Conservation (phyloP, 441 rosid species). For the Capsella rubella region DNA sequence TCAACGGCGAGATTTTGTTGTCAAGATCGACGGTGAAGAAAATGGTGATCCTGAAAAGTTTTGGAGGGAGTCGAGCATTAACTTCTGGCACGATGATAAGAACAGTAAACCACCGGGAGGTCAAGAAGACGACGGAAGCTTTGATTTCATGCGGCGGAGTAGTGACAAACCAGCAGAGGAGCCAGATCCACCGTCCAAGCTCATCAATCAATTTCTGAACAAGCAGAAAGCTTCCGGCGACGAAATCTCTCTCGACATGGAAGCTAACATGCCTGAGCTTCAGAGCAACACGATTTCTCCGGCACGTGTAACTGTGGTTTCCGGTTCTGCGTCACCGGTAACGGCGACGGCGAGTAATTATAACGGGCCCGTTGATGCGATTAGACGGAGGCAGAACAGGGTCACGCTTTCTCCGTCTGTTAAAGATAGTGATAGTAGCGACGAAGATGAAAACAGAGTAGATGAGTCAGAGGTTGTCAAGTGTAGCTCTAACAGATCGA, state of each 20-base stretch:
- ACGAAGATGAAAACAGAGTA: conserved; percentile 33
- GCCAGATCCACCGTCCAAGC: conserved; percentile 76
- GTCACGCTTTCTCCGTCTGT: conserved; percentile 43
- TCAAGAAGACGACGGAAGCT: conserved; percentile 37
- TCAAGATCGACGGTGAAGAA: conserved; percentile 48
- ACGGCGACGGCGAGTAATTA: conserved; percentile 7
- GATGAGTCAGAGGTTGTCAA: conserved; percentile 46
- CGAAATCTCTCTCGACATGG: conserved; percentile 70
- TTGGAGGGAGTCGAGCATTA: conserved; percentile 68
- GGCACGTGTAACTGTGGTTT: conserved; percentile 34
- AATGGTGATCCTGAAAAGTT: conserved; percentile 39
- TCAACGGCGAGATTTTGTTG: conserved; percentile 48
- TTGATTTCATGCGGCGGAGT: conserved; percentile 47
- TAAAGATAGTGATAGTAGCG: conserved; percentile 44
- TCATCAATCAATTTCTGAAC: conserved; percentile 76
- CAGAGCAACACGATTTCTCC: conserved; percentile 29
- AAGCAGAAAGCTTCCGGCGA: conserved; percentile 76
- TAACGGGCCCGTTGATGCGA: conserved; percentile 34
- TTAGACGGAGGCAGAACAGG: conserved; percentile 52
- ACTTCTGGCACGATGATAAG: conserved; percentile 45
- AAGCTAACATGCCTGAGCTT: conserved; percentile 62
- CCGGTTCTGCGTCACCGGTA: conserved; percentile 44
- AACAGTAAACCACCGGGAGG: conserved; percentile 2
- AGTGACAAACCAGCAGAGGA: conserved; percentile 8
- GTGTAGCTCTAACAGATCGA: conserved; percentile 50